Base-by-base conservation (phyloP, 306 rosid genomes). In the Quercus gilva region DNA sequence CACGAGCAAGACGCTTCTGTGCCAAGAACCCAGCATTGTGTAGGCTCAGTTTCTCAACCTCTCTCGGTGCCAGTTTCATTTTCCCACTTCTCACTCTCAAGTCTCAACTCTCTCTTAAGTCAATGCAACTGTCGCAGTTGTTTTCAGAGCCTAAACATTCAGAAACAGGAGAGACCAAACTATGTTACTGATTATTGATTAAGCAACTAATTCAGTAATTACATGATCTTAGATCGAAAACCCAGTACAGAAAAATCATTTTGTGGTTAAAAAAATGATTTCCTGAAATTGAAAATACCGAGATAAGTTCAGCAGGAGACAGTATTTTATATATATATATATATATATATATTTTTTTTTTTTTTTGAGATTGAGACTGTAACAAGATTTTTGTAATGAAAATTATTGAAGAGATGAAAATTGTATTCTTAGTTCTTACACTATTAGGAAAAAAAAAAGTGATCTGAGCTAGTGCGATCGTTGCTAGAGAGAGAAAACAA, bases 1-100 rank as follows among this genome's bases (percentile, higher is more conserved):
- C 93, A 74, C 99, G 98, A 84, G 99, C 98, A 73, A 92, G 98
- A 63, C 99, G 97, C 83, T 95, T 95, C 90, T 92, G 99, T 0
- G 99, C 97, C 23, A 95, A 90, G 78, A 23, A 95, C 5, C 99
- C 99, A 56, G 97, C 98, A 86, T 82, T 88, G 74, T 93, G 94
- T 2, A 95, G 84, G 26, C 41, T 68, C 64, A 92, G 82, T 79
- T 95, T 92, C 45, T 92, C 99, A 26, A 86, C 78, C 83, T 95
- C 99, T 82, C 91, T 88, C 0, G 94, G 98, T 74, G 81, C 71
- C 79, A 95, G 80, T 71, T 88, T 95, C 97, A 95, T 95, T 74
- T 75, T 64, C 26, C 15, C 74, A 53, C 76, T 71, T 61, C 52
- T 65, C 53, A 21, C 55, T 29, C 31, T 20, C 53, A 12, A 12